Evolutionary conservation across 441 rosid genomes (phyloP).

Genomic region (Dalechampia spathulata): DNA sequence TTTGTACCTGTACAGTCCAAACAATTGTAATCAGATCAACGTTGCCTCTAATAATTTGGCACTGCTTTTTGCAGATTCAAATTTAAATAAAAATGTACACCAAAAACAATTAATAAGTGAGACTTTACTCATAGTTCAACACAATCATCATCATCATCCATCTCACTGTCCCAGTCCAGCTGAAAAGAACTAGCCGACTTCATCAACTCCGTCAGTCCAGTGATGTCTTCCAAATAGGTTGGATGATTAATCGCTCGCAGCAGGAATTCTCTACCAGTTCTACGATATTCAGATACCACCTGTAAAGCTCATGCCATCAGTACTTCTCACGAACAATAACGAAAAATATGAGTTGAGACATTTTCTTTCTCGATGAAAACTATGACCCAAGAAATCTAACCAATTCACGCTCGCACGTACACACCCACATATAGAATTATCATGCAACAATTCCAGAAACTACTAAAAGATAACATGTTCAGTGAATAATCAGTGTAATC

Average conservation of each 20-base stretch:
- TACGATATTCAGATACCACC: constrained; percentile 70
- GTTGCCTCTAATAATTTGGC: constrained; percentile 6
- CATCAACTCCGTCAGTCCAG: constrained; percentile 85
- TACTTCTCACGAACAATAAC: not conserved
- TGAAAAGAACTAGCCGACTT: constrained; percentile 57
- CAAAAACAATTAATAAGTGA: not conserved
- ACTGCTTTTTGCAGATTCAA: constrained; percentile 15
- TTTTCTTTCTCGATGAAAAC: too few species aligned
- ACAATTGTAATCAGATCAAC: too few species aligned
- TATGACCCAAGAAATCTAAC: too few species aligned
- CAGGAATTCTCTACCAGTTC: constrained; percentile 62
- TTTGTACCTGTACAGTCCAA: too few species aligned
- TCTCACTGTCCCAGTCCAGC: constrained; percentile 71
- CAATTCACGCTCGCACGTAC: too few species aligned
- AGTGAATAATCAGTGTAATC: not conserved
- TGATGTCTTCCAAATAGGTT: constrained; percentile 87
- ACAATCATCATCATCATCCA: constrained; percentile 21
- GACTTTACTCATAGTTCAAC: constrained; percentile 30
- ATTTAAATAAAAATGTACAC: not conserved
- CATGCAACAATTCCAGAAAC: not conserved
- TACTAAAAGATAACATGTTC: not conserved
- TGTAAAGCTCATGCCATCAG: constrained; percentile 19
- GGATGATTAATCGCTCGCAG: constrained; percentile 88
- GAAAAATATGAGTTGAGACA: not conserved
- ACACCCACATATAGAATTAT: too few species aligned